Evolutionary conservation across 2,329 filamentous ascomycete genomes (phyloP).

Genomic region (Amylocarpus encephaloides): DNA sequence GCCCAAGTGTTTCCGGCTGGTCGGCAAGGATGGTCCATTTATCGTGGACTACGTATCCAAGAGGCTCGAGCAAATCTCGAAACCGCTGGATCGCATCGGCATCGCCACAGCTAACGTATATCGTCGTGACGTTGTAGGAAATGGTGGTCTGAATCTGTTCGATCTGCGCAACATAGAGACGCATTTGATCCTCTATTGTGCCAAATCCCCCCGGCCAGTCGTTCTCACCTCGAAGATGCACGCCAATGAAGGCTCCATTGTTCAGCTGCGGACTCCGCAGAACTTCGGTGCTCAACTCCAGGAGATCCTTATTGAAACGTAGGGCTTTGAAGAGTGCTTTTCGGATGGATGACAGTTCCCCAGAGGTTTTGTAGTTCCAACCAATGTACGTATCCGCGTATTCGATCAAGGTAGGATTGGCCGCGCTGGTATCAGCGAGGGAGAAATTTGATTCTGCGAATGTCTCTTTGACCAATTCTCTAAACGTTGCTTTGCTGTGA

Average conservation of each 20-base stretch:
- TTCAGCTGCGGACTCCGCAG: constrained; percentile 4
- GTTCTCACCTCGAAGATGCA: constrained; percentile 13
- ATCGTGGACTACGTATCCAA: constrained; percentile 12
- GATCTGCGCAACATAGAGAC: constrained; percentile 8
- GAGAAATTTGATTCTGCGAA: constrained; percentile 1
- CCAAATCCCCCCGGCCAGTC: constrained; percentile 16
- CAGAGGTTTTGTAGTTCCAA: constrained; percentile 12
- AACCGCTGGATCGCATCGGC: constrained; percentile 9
- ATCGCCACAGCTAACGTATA: constrained; percentile 14
- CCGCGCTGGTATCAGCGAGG: background rate
- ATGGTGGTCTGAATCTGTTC: background rate
- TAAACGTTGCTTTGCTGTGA: constrained; percentile 6
- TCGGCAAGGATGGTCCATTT: constrained; percentile 9
- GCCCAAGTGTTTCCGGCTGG: background rate
- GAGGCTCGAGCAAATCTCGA: constrained; percentile 2
- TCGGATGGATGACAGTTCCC: constrained; percentile 9
- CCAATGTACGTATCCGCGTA: constrained; percentile 12
- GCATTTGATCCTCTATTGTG: constrained; percentile 2
- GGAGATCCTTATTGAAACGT: constrained; percentile 9
- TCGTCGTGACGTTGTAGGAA: background rate
- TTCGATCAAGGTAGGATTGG: constrained; percentile 4
- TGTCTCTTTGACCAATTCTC: background rate
- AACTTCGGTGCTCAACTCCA: constrained; percentile 8
- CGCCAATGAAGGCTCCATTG: constrained; percentile 9
- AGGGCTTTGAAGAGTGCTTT: constrained; percentile 14